Percentiles rank a stretch among this genome's conserved stretches.
phyloP scores from a whole-genome alignment of 2,329 filamentous ascomycete species.

The Orbilia oligospora region DNA sequence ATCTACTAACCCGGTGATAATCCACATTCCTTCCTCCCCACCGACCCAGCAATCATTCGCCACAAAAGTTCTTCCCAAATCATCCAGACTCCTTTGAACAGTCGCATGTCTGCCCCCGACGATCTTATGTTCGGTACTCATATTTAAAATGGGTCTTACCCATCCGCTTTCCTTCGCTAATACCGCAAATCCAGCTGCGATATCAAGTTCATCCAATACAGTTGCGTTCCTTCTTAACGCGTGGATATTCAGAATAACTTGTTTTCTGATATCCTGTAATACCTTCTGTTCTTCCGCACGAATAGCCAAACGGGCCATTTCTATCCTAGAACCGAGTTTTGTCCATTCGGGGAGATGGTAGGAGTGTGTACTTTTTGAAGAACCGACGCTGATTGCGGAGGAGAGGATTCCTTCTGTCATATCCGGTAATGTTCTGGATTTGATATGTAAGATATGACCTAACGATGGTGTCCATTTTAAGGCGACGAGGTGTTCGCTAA shows the following conservation, averaged over 20 bases:
- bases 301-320: slow-evolving; percentile 82
- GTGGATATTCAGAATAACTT: slow-evolving; percentile 85
- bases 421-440: slow-evolving; percentile 78
- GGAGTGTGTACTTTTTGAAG: slow-evolving; percentile 85
- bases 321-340: slow-evolving; percentile 81
- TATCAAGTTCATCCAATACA: slow-evolving; percentile 94
- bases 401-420: slow-evolving; percentile 67
- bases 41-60: slow-evolving; percentile 88
- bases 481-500: slow-evolving; percentile 74
- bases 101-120: slow-evolving; percentile 91
- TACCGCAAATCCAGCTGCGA: slow-evolving; percentile 85
- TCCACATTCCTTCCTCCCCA: slow-evolving; percentile 75
- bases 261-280: slow-evolving; percentile 79
- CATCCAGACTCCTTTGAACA: slow-evolving; percentile 84
- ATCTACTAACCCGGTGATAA: slow-evolving; percentile 63
- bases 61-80: slow-evolving; percentile 85
- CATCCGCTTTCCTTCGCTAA: slow-evolving; percentile 82
- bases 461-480: slow-evolving; percentile 89
- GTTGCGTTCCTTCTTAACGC: slow-evolving; percentile 88
- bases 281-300: slow-evolving; percentile 86
- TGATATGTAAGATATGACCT: slow-evolving; percentile 92
- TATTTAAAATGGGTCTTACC: slow-evolving; percentile 79
- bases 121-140: slow-evolving; percentile 78
- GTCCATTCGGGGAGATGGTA: slow-evolving; percentile 91
- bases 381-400: slow-evolving; percentile 73